Base-by-base conservation (phyloP, 345 rosid species). In the Psidium guajava region DNA sequence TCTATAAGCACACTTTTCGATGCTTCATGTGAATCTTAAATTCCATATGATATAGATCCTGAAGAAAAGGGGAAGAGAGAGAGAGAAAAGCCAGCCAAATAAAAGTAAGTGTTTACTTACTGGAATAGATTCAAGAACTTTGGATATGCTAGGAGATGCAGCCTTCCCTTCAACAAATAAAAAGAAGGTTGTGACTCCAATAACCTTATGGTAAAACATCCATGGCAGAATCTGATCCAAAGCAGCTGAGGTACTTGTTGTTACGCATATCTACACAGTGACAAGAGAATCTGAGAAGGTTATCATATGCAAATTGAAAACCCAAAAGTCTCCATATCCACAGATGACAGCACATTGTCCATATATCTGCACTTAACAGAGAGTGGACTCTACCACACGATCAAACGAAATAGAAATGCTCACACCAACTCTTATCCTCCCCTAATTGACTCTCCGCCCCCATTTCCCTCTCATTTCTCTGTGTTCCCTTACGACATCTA, bases 131-230 rank as follows among this genome's bases (percentile, higher is more conserved):
- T 95, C 95, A 15, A 97, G 88, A 80, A 97, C 95, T 92, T 90
- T 92, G 28, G 99, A 91, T 83, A 96, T 95, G 27, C 81, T 86
- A 13, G 95, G 95, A 64, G 99, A 89, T 80, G 98, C 98, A 87
- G 98, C 98, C 85, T 93, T 94, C 59, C 99, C 99, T 90, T 97
- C 99, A 18, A 97, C 98, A 36, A 96, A 97, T 55, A 97, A 96
- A 86, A 95, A 93, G 89, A 97, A 97, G 15, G 92, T 94, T 5
- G 98, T 90, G 86, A 96, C 99, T 47, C 98, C 99, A 81, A 96
- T 91, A 82, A 95, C 99, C 91, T 96, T 97, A 87, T 97, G 99
- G 90, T 94, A 96, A 86, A 95, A 96, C 92, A 97, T 93, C 99
- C 99, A 97, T 42, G 99, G 99, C 75, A 97, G 90, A 89, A 93